Conservation (phyloP, 495 filamentous ascomycete species). For the Neurospora sp. region DNA sequence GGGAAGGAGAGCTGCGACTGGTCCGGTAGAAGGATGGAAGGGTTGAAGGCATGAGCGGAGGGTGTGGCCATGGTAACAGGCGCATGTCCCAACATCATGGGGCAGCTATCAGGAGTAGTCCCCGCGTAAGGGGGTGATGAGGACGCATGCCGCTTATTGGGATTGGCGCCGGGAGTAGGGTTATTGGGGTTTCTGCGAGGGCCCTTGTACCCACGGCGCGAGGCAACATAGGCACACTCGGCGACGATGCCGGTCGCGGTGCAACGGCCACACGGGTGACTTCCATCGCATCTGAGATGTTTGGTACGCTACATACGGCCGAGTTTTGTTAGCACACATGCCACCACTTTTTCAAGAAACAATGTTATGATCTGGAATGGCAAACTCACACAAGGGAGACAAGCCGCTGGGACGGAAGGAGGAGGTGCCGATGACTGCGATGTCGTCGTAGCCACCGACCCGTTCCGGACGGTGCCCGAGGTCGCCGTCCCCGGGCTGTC, state of each 20-base stretch:
- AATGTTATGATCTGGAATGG: conserved; percentile 5
- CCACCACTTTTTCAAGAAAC: conserved; percentile 7
- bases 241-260: conserved; percentile 18
- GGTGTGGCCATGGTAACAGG: conserved; percentile 20
- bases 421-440: conserved; percentile 21
- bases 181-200: conserved; percentile 31
- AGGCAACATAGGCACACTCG: conserved; percentile 40
- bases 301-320: conserved; percentile 30
- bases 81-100: conserved; percentile 34
- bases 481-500: conserved; percentile 25
- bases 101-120: conserved; percentile 28
- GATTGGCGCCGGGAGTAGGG: conserved; percentile 18
- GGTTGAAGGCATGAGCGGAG: conserved; percentile 24
- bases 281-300: conserved; percentile 42
- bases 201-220: conserved; percentile 43
- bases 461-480: conserved; percentile 10
- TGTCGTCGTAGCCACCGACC: conserved; percentile 19
- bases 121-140: conserved; percentile 31
- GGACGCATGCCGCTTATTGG: conserved; percentile 41
- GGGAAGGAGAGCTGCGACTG: conserved; percentile 30
- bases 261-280: conserved; percentile 36
- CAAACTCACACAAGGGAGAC: conserved; percentile 38
- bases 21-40: conserved; percentile 27
- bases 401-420: conserved; percentile 36
- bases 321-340: conserved; percentile 4